phyloP scores from a whole-genome alignment of 108 stramenopile genomes.

The Parietichytrium sp. region DNA sequence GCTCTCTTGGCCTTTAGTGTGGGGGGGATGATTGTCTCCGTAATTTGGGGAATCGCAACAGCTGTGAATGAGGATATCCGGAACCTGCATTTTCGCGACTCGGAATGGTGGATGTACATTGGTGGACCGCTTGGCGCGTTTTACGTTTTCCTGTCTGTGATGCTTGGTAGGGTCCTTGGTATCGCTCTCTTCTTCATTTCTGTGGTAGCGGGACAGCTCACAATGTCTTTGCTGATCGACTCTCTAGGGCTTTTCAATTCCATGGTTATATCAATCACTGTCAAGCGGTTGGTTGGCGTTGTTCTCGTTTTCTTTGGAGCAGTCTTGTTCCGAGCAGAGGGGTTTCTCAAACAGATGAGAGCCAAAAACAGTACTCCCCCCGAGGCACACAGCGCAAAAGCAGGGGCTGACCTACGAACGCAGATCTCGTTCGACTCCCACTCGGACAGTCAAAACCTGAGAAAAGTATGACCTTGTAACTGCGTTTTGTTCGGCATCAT shows the following conservation, averaged over 20 bases:
- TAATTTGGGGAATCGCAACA: neutral
- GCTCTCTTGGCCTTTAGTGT: neutral
- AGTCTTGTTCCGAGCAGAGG: slow-evolving; percentile 6
- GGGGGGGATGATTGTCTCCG: neutral
- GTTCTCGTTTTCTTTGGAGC: slow-evolving; percentile 10
- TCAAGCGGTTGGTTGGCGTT: slow-evolving; percentile 1
- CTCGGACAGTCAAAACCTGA: too few relatives aligned
- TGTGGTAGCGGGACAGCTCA: neutral
- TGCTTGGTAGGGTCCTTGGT: neutral
- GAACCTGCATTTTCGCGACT: neutral
- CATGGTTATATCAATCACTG: neutral
- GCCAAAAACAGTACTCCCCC: too few relatives aligned
- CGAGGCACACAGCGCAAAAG: too few relatives aligned
- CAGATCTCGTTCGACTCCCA: too few relatives aligned
- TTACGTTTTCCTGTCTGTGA: neutral
- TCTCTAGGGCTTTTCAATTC: neutral
- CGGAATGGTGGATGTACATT: neutral
- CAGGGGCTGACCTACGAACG: too few relatives aligned
- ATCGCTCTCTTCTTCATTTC: neutral
- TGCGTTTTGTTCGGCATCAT: too few relatives aligned
- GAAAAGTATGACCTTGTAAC: too few relatives aligned
- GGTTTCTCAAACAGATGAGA: too few relatives aligned
- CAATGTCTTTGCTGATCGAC: slow-evolving; percentile 21
- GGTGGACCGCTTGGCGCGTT: neutral
- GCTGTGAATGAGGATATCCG: slow-evolving; percentile 1